Percentiles rank a stretch among this genome's conserved stretches.
Conservation (phyloP, 306 rosid genomes). For the Rosa chinensis region DNA sequence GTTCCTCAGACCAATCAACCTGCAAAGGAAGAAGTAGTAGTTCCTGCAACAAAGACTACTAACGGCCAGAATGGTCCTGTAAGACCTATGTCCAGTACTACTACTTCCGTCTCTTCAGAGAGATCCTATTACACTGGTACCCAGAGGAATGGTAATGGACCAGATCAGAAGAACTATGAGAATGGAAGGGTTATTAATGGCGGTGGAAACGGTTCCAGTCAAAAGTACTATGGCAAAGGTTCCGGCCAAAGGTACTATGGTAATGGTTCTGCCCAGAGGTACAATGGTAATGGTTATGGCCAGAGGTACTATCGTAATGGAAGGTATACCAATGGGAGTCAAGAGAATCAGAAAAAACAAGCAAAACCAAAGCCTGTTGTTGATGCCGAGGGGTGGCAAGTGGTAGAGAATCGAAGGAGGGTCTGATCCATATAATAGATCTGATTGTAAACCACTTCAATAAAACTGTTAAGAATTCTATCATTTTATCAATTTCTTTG, state of each 20-base stretch:
- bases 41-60: not conserved
- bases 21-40: not conserved
- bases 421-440: not conserved
- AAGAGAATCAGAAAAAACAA: not conserved
- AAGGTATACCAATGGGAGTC: not conserved
- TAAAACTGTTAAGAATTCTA: not conserved
- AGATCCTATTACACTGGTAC: not conserved
- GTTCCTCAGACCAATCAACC: conserved; percentile 1
- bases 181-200: not conserved
- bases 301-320: not conserved
- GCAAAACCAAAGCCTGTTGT: not conserved
- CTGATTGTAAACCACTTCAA: not conserved
- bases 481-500: not conserved
- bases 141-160: not conserved
- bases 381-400: not conserved
- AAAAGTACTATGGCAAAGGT: not conserved
- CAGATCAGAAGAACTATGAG: not conserved
- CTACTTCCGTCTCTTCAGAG: not conserved
- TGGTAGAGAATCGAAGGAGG: not conserved
- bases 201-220: not conserved
- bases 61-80: not conserved
- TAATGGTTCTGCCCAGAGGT: not conserved
- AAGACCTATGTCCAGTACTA: no score
- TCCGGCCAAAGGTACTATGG: not conserved
- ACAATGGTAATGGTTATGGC: not conserved